phyloP scores from a whole-genome alignment of 495 filamentous ascomycete genomes.

The Immersiella caudata region DNA sequence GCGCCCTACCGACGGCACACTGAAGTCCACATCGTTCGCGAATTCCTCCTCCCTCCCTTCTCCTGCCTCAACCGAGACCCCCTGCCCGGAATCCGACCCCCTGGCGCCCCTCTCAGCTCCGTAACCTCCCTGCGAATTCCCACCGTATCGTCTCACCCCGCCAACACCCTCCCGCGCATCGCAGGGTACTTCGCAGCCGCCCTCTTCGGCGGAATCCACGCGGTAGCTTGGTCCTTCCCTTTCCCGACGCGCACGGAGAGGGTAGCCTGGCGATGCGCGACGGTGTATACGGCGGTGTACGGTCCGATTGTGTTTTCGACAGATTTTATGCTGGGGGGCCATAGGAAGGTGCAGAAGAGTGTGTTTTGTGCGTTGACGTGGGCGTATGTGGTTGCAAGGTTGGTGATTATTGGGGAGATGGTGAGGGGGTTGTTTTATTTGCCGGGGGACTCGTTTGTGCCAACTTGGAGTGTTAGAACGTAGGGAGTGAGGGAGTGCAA shows the following conservation, averaged over 20 bases:
- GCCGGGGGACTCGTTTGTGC: background rate
- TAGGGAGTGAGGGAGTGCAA: no score
- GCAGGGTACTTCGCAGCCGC: background rate
- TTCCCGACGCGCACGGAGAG: background rate
- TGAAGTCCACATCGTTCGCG: background rate
- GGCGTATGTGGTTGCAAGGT: background rate
- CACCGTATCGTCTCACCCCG: background rate
- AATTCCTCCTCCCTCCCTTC: background rate
- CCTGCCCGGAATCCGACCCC: background rate
- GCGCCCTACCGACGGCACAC: background rate
- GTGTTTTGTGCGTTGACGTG: background rate
- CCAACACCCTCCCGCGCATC: background rate
- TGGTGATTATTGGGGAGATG: background rate
- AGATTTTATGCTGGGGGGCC: background rate
- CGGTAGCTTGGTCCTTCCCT: background rate
- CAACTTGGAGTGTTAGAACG: background rate
- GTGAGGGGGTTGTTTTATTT: background rate
- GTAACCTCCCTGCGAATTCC: background rate
- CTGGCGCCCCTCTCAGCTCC: background rate
- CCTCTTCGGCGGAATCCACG: constrained; percentile 4
- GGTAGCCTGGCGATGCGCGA: background rate
- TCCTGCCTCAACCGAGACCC: background rate
- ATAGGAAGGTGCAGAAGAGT: background rate
- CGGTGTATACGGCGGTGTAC: background rate
- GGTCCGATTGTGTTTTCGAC: background rate